Conservation (phyloP, 176 grass and related monocot species). For the Sorghum bicolor region Sorghum_bicolor_NCBIv3 NC_012871.2:22959501-22960000, state of each 20-base stretch:
- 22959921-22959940: slow-evolving; percentile 7
- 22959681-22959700: not conserved
- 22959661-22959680: not conserved
- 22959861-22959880: not conserved
- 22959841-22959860: too few relatives aligned
- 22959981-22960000: not conserved
- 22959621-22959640: too few relatives aligned
- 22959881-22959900: slow-evolving; percentile 8
- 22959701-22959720: not conserved
- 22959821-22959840: not conserved
- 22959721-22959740: not conserved
- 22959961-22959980: too few relatives aligned
- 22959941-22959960: not conserved
- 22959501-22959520: too few relatives aligned
- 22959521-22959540: too few relatives aligned
- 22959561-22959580: too few relatives aligned
- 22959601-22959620: too few relatives aligned
- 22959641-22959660: not conserved
- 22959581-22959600: too few relatives aligned
- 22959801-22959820: slow-evolving; percentile 47
- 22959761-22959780: not conserved
- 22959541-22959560: too few relatives aligned
- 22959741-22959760: not conserved
- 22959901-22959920: slow-evolving; percentile 3
- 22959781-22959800: slow-evolving; percentile 41